These are phyloP conservation scores for Sphagnum magellanicum DNA, from an alignment of 228 moss, liverwort and hornwort genomes.

Conservation along the genomic window DNA sequence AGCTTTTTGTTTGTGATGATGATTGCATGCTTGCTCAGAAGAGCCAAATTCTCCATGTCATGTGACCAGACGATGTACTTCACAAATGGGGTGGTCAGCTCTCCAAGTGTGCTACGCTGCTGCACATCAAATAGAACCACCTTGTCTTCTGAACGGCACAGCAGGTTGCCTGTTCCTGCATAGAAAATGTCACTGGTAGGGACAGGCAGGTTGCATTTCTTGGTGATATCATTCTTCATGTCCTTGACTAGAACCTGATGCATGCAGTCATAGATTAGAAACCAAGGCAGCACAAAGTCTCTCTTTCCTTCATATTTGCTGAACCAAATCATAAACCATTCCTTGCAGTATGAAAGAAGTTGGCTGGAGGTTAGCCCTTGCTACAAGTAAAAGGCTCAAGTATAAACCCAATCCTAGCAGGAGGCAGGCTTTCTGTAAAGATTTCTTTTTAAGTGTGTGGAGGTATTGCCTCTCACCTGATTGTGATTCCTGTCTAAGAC, in stretches of 20 bases:
- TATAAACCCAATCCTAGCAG: too few relatives aligned
- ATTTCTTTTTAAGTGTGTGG: too few relatives aligned
- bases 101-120: conserved; percentile 82
- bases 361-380: too few relatives aligned
- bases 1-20: conserved; percentile 93
- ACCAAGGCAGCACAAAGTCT: too few relatives aligned
- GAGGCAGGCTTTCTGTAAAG: too few relatives aligned
- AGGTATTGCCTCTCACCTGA: conserved; percentile 19
- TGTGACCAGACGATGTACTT: conserved; percentile 96
- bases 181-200: conserved; percentile 85
- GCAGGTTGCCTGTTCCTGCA: conserved; percentile 88
- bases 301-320: too few relatives aligned
- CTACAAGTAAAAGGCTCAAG: too few relatives aligned
- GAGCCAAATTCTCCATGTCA: conserved; percentile 93
- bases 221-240: conserved; percentile 90
- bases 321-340: too few relatives aligned
- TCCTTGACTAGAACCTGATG: conserved; percentile 84
- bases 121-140: conserved; percentile 91
- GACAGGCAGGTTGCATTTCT: conserved; percentile 76
- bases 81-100: conserved; percentile 83
- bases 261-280: not conserved
- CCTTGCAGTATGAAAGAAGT: too few relatives aligned
- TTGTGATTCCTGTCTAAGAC: conserved; percentile 89
- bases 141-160: conserved; percentile 94
- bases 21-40: conserved; percentile 94